Percentiles rank a stretch among this genome's conserved stretches.
Evolutionary conservation across 352 stramenopile genomes (phyloP).

Genomic region (Pythium insidiosum): DNA sequence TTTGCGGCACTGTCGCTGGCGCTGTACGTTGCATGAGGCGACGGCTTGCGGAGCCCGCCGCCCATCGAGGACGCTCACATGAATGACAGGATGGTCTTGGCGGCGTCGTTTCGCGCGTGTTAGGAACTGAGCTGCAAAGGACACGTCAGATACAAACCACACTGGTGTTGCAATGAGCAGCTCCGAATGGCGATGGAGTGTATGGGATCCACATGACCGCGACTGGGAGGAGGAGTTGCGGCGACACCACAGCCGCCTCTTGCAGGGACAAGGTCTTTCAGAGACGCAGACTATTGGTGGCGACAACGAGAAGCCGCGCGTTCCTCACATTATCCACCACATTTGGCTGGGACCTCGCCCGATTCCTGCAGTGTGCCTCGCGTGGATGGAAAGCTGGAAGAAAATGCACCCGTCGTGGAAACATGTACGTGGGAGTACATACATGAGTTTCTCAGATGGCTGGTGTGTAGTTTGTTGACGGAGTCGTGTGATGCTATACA

Average conservation of each 20-base stretch:
- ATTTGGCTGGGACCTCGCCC: slow-evolving; percentile 47
- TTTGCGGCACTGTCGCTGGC: neutral
- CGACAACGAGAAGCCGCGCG: no score
- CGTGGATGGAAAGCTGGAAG: slow-evolving; percentile 37
- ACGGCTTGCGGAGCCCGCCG: slow-evolving; percentile 28
- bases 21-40: slow-evolving; percentile 10
- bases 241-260: slow-evolving; percentile 8
- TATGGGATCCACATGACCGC: slow-evolving; percentile 22
- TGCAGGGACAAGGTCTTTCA: neutral
- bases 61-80: slow-evolving; percentile 24
- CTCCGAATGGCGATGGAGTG: slow-evolving; percentile 21
- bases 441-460: no score
- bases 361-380: slow-evolving; percentile 19
- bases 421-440: slow-evolving; percentile 13
- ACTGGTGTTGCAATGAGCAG: neutral
- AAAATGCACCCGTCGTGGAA: slow-evolving; percentile 28
- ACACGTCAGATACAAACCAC: neutral
- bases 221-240: slow-evolving; percentile 18
- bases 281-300: neutral
- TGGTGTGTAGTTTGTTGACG: no score
- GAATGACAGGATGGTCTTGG: neutral
- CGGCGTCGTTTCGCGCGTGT: neutral
- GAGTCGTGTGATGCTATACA: no score
- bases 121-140: neutral
- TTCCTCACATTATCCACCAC: slow-evolving; percentile 55